A percentile compares a stretch with the other conserved stretches of the same genome.
Evolutionary conservation across 2,329 filamentous ascomycete genomes (phyloP).

Genomic region (Huntiella decipiens): DNA sequence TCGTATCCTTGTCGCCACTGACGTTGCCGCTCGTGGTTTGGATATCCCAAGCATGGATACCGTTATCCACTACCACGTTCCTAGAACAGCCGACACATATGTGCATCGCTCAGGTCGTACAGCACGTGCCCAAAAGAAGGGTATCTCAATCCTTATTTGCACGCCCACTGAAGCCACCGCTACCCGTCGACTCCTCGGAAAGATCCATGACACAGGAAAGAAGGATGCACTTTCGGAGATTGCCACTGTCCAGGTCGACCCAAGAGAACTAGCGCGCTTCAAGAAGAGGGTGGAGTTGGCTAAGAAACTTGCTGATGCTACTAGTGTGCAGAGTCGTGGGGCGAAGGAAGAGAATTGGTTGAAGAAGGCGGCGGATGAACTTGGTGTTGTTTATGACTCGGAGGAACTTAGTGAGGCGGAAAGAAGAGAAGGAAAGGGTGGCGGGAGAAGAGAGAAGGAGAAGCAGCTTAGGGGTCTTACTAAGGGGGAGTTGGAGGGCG

Average conservation of each 20-base stretch:
- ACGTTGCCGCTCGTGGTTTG: slow-evolving; percentile 81
- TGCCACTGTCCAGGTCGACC: slow-evolving; percentile 65
- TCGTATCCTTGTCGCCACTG: slow-evolving; percentile 72
- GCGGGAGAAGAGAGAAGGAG: slow-evolving; percentile 55
- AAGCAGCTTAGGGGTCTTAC: slow-evolving; percentile 45
- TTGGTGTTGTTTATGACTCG: slow-evolving; percentile 84
- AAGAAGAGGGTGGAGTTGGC: slow-evolving; percentile 60
- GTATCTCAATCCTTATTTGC: slow-evolving; percentile 74
- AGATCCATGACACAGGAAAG: slow-evolving; percentile 53
- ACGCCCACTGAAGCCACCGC: slow-evolving; percentile 77
- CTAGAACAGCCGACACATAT: slow-evolving; percentile 77
- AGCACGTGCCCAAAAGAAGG: slow-evolving; percentile 59
- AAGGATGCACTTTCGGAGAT: slow-evolving; percentile 36
- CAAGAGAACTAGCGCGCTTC: slow-evolving; percentile 55
- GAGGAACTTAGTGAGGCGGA: slow-evolving; percentile 76
- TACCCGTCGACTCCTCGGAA: slow-evolving; percentile 64
- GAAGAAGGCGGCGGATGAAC: slow-evolving; percentile 65
- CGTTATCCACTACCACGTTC: slow-evolving; percentile 89
- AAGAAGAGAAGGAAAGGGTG: slow-evolving; percentile 49
- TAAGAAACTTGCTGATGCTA: slow-evolving; percentile 72
- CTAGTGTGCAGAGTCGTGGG: slow-evolving; percentile 72
- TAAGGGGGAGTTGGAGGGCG: slow-evolving; percentile 52
- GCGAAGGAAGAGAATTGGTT: slow-evolving; percentile 73
- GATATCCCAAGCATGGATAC: slow-evolving; percentile 83
- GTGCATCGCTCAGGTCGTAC: slow-evolving; percentile 91